Percentiles rank a stretch among this genome's conserved stretches.
Conservation (phyloP, 2,329 filamentous ascomycete species). For the Xylariaceae sp. region DNA sequence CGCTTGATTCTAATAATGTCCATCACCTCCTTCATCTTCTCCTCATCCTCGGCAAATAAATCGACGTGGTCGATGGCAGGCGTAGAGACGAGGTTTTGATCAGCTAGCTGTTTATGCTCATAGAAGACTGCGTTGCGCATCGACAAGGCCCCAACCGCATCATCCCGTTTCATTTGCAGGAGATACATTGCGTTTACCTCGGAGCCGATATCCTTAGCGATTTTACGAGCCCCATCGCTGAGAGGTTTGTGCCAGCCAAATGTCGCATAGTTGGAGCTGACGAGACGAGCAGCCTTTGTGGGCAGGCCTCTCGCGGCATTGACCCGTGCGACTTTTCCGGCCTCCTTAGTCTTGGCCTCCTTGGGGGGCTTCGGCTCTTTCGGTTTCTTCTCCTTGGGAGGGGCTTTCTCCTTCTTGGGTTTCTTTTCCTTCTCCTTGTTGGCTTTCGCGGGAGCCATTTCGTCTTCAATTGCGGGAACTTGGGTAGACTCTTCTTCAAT, state of each 20-base stretch:
- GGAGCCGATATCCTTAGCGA: conserved; percentile 4
- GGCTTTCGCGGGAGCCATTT: no score
- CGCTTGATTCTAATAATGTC: conserved; percentile 3
- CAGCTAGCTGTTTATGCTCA: conserved; percentile 21
- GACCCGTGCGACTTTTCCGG: conserved; percentile 1
- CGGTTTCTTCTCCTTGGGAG: neutral
- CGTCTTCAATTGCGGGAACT: no score
- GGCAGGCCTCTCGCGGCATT: conserved; percentile 11
- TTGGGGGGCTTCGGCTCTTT: neutral
- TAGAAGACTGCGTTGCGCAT: conserved; percentile 24
- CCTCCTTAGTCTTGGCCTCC: neutral
- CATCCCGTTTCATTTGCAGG: conserved; percentile 17
- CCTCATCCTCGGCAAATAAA: conserved; percentile 15
- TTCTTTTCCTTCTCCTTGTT: no score
- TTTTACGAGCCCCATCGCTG: conserved; percentile 9
- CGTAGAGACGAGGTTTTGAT: conserved; percentile 17
- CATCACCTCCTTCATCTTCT: conserved; percentile 5
- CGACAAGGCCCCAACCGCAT: conserved; percentile 12
- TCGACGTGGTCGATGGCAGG: conserved; percentile 18
- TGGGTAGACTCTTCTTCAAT: no score
- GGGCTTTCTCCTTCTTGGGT: neutral
- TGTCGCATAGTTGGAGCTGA: conserved; percentile 17
- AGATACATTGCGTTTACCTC: conserved; percentile 20
- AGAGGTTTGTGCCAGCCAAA: conserved; percentile 23
- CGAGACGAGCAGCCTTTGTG: conserved; percentile 18